Evolutionary conservation across 202 grass and related monocot species (phyloP), one percentile per base, ranked within the genome.

Genomic region (Schoenoplectus tabernaemontani): DNA sequence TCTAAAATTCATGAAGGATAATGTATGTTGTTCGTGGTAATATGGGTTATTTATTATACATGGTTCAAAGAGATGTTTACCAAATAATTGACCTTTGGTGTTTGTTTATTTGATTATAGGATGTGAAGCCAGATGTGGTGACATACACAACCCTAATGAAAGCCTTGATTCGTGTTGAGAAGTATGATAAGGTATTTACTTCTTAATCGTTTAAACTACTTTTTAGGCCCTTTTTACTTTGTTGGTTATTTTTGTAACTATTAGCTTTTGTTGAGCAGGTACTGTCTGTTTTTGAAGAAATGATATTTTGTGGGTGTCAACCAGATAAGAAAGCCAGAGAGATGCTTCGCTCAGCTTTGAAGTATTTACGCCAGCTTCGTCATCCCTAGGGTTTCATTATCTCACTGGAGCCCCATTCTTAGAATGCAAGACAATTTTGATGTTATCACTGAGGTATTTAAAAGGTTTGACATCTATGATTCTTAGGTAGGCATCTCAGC

Each of bases 131-230:
- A 57, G 93, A 97, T 80, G 91, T 97, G 87, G 90, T 97, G 79
- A 97, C 93, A 67, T 97, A 97, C 62, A 97, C 94, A 57, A 97
- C 94, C 47, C 81, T 93, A 20, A 93, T 97, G 91, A 97, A 97
- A 90, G 82, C 89, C 59, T 88, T 93, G 82, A 93, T 97, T 57
- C 91, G 94, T 83, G 91, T 93, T 69, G 91, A 97, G 60, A 90
- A 97, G 78, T 97, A 88, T 86, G 89, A 97, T 17, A 93, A 93
- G 89, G 94, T 97, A 88, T 39, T 4, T 28, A 81, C 42, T 43
- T 44, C 43, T 38, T 23, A 47, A 38, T 68, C 64, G 64, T 84
- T 47, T 50, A 62, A 15, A 39, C 8, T 60, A 57, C 30, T 32
- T 72, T 41, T 73, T 86, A 26, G 44, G 47, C 51, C 16, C 5